Percentiles rank a stretch among this genome's conserved stretches.
These are phyloP conservation scores for Penicillium lividum DNA, from an alignment of 495 filamentous ascomycete genomes.

Conservation along the genomic window DNA sequence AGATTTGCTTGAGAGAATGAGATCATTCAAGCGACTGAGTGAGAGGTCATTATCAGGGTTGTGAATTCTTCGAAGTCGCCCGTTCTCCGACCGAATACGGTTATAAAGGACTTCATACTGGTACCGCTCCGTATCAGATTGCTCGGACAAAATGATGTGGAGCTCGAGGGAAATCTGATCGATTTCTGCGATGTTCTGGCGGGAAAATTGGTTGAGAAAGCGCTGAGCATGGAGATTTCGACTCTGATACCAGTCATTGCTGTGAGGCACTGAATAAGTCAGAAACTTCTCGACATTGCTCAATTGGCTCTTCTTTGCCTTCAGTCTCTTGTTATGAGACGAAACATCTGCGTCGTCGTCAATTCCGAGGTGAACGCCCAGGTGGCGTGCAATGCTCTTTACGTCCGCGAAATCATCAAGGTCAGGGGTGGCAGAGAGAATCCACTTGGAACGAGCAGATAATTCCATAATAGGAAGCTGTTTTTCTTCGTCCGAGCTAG, in stretches of 20 bases:
- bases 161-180: constrained; percentile 41
- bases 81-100: constrained; percentile 35
- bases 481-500: constrained; percentile 49
- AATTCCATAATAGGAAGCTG: constrained; percentile 35
- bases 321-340: constrained; percentile 36
- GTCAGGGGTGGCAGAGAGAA: constrained; percentile 67
- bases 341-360: constrained; percentile 45
- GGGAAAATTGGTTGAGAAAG: constrained; percentile 55
- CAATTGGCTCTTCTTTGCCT: constrained; percentile 21
- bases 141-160: constrained; percentile 38
- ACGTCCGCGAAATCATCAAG: constrained; percentile 59
- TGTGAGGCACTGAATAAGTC: constrained; percentile 41
- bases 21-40: constrained; percentile 38
- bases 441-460: constrained; percentile 59
- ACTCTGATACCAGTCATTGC: constrained; percentile 52
- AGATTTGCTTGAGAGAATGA: constrained; percentile 35
- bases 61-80: constrained; percentile 35
- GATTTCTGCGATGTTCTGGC: constrained; percentile 52
- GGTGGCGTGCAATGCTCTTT: constrained; percentile 54
- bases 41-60: constrained; percentile 25
- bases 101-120: constrained; percentile 52
- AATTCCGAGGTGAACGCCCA: constrained; percentile 57
- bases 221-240: constrained; percentile 51
- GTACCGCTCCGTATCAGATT: constrained; percentile 42
- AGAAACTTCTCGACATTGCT: constrained; percentile 51